Base-by-base conservation (phyloP, 352 stramenopile species). In the Phytophthora uliginosa region DNA sequence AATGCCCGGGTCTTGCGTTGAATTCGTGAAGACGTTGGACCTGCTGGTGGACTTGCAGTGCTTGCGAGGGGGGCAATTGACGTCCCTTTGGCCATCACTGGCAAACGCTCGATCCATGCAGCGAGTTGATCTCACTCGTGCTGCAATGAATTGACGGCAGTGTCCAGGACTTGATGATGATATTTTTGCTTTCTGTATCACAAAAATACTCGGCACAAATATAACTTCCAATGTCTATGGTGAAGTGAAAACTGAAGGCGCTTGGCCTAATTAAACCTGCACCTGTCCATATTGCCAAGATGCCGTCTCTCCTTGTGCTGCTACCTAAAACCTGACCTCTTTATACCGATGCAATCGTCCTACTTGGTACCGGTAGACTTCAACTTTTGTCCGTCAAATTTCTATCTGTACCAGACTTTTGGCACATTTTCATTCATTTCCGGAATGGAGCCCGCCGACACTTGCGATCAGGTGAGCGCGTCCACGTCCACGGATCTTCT, bases 361-460 rank as follows among this genome's bases (percentile, higher is more conserved):
- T 6, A 4, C 26, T 28, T 28, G n/a, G n/a, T n/a, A n/a, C n/a
- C n/a, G 28, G 5, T 31, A 31, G 28, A 31, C 28, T 55, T 55
- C 22, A 31, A 22, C 15, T 31, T 60, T 59, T 51, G 38, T 28
- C 15, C 36, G 48, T 12, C 20, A 56, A 57, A 58, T 58, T 50
- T 15, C 20, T 2, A 4, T 0, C 4, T 47, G 62, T 63, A 63
- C 62, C 52, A 40, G 5, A 8, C 26, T 45, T 40, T 9, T 10
- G 56, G 64, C 66, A 71, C 64, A 53, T 54, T 47, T 47, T 31
- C 4, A 20, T 53, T 18, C 26, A 17, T 47, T 20, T 22, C 60
- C 20, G 17, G 59, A 53, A 76, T 76, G 69, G 45, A 72, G 26
- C 20, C 4, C 17, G 8, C 54, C 9, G 12, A 66, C 18, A 26